phyloP scores from a whole-genome alignment of 768 basidiomycete genomes.

The Mycena alexandri region DNA sequence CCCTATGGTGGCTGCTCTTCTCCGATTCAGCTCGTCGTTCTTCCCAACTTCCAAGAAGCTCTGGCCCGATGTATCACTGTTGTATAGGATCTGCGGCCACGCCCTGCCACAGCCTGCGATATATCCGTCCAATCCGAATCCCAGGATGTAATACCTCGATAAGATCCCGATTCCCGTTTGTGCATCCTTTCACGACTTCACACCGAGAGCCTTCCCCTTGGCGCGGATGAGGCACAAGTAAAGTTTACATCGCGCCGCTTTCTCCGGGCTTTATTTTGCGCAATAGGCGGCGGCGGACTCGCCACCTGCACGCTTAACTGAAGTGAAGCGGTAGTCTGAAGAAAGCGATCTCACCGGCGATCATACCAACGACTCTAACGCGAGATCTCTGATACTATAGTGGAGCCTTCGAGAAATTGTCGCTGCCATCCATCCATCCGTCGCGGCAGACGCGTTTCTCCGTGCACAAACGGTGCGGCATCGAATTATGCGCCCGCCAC shows the following conservation, averaged over 20 bases:
- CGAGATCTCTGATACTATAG: neutral
- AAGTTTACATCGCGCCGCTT: slow-evolving; percentile 1
- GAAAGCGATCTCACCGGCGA: slow-evolving; percentile 1
- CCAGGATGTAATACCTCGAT: slow-evolving; percentile 15
- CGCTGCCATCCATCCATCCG: neutral
- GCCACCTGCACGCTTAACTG: neutral
- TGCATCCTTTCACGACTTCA: neutral
- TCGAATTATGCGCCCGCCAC: slow-evolving; percentile 10
- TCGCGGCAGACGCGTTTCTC: slow-evolving; percentile 17
- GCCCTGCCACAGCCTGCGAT: slow-evolving; percentile 6
- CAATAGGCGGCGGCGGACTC: neutral
- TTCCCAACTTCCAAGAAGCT: slow-evolving; percentile 12
- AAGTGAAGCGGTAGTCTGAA: neutral
- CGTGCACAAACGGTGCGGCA: slow-evolving; percentile 2
- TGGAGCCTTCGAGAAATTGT: neutral
- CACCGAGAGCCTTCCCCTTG: slow-evolving; percentile 1
- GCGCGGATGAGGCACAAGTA: slow-evolving; percentile 14
- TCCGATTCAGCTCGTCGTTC: neutral
- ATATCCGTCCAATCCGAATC: slow-evolving; percentile 20
- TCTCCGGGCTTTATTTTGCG: slow-evolving; percentile 9
- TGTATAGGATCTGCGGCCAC: slow-evolving; percentile 14
- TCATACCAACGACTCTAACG: slow-evolving; percentile 21
- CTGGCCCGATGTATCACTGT: neutral
- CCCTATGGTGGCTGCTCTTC: slow-evolving; percentile 4
- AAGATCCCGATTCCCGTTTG: slow-evolving; percentile 10